Evolutionary conservation across 768 basidiomycete species (phyloP).

Genomic region (Royoungia palumana): DNA sequence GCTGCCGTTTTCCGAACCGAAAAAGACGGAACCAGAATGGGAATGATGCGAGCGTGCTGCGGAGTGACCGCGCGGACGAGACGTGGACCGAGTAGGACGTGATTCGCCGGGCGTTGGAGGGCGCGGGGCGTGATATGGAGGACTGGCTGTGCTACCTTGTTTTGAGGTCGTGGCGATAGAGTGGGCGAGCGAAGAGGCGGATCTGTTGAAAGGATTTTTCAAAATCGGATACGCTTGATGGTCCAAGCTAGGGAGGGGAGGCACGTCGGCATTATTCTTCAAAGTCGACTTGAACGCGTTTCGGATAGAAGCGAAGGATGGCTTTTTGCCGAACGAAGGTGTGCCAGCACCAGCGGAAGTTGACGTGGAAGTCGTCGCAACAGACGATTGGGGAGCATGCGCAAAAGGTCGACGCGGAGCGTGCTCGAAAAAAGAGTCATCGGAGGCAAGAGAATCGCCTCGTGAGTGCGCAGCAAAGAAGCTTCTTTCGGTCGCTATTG

Average conservation of each 20-base stretch:
- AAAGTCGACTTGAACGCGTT: constrained; percentile 73
- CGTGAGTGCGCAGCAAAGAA: constrained; percentile 63
- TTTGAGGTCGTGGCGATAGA: constrained; percentile 38
- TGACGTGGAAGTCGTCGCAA: constrained; percentile 45
- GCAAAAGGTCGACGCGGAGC: constrained; percentile 59
- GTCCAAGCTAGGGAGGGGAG: constrained; percentile 74
- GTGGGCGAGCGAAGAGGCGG: constrained; percentile 68
- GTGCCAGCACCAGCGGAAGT: constrained; percentile 14
- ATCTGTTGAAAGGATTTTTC: constrained; percentile 81
- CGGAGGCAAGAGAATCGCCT: constrained; percentile 75
- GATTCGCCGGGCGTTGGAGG: constrained; percentile 58
- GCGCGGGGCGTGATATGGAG: constrained; percentile 46
- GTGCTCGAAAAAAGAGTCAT: constrained; percentile 67
- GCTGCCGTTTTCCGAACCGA: constrained; percentile 68
- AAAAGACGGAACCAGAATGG: constrained; percentile 69
- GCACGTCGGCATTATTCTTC: constrained; percentile 57
- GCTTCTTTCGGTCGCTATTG: constrained; percentile 46
- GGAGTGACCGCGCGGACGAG: constrained; percentile 55
- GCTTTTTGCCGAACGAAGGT: constrained; percentile 70
- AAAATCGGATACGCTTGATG: constrained; percentile 64
- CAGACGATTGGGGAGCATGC: constrained; percentile 70
- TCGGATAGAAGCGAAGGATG: constrained; percentile 82
- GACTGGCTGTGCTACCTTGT: constrained; percentile 43
- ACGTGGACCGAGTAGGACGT: constrained; percentile 29
- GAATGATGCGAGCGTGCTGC: constrained; percentile 74